Percentiles rank a stretch among this genome's conserved stretches.
Evolutionary conservation across 352 stramenopile species (phyloP).

Genomic region (Globisporangium cystogenes): DNA sequence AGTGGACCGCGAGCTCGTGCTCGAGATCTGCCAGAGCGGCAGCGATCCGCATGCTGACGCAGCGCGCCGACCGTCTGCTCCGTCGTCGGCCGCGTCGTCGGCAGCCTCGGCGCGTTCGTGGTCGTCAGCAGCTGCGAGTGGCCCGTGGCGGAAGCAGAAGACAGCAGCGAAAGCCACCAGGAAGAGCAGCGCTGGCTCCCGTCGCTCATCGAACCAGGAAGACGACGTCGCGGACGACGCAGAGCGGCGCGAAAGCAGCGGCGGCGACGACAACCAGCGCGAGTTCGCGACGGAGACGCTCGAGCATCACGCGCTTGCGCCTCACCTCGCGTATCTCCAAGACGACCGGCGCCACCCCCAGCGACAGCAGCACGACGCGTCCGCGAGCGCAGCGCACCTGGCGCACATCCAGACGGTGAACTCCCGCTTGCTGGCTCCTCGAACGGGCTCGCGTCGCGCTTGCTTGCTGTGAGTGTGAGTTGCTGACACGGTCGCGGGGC

Average conservation of each 20-base stretch:
- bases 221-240: slow-evolving; percentile 6
- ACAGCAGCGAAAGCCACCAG: not conserved
- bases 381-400: slow-evolving; percentile 8
- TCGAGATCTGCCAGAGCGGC: slow-evolving; percentile 40
- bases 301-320: not conserved
- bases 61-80: slow-evolving; percentile 1
- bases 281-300: not conserved
- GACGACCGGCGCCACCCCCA: too few relatives aligned
- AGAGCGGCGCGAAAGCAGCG: slow-evolving; percentile 2
- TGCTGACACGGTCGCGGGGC: not conserved
- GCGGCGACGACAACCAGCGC: slow-evolving; percentile 1
- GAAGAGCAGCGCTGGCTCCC: not conserved
- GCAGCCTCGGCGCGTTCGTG: not conserved
- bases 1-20: slow-evolving; percentile 35
- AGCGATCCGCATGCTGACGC: slow-evolving; percentile 5
- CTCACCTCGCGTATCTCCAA: too few relatives aligned
- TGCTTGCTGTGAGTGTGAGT: not conserved
- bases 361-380: slow-evolving; percentile 3
- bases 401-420: slow-evolving; percentile 40
- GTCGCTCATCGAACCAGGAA: slow-evolving; percentile 6
- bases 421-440: not conserved
- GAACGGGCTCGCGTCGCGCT: too few relatives aligned
- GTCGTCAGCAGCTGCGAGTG: not conserved
- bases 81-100: not conserved
- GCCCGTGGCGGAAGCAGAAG: not conserved